Evolutionary conservation across 352 stramenopile species (phyloP), one percentile per base, ranked within the genome.

Genomic region (Nothophytophthora sp.): DNA sequence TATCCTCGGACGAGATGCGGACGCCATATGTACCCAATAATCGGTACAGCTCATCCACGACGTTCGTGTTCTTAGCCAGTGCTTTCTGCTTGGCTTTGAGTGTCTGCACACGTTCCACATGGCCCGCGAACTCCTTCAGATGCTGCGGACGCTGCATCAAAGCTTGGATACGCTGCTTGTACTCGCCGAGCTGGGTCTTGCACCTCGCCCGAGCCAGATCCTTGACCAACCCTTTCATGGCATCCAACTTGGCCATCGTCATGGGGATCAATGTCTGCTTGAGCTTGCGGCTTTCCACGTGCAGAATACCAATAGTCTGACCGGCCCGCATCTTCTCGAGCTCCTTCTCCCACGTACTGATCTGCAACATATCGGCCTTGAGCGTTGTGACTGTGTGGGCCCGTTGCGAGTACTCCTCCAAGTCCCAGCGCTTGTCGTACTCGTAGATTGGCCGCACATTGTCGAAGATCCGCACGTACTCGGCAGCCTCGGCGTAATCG

Each of bases 381-480:
- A 97, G 69, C 6, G 86, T 92, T 10, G 72, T 85, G 19, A 97
- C 88, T 0, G 82, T 96, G 50, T 97, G 86, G 1, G 82, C 63
- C 25, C 76, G 79, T 40, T 88, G 78, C 0, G 81, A 82, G 48
- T 92, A 93, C 36, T 88, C 82, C 15, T 98, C 89, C 39, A 97
- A 82, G 61, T 97, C 81, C 81, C 90, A 98, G 1, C 79, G 62
- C 59, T 88, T 90, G 63, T 96, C 89, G 50, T 95, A 96, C 36
- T 95, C 88, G 58, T 92, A 97, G 30, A 97, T 96, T 5, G 92
- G 92, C 1, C 91, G 82, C 13, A 98, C 83, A 33, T 79, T 91
- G 55, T 97, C 87, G 63, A 98, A 97, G 43, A 89, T 93, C 44
- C 92, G 89, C 6, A 96, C 88, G 55, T 98, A 97, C 52, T 97